A percentile compares a stretch with the other conserved stretches of the same genome.
These are phyloP conservation scores for Auricularia sp. DNA, from an alignment of 768 basidiomycete genomes.

Conservation along the genomic window DNA sequence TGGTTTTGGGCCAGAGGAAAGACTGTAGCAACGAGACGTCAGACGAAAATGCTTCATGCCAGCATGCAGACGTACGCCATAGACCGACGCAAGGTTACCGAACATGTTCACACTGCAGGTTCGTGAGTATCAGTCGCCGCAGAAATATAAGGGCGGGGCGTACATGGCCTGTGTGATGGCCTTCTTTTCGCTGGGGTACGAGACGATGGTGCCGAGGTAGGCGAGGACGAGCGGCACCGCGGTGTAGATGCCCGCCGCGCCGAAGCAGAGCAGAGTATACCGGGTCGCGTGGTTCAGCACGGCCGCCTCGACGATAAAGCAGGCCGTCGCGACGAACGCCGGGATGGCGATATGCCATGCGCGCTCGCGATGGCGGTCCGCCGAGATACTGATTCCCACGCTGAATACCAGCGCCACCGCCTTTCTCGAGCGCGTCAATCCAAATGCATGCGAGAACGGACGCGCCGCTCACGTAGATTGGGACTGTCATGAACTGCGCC, in stretches of 20 bases:
- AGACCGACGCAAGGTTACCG: background rate
- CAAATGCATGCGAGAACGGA: background rate
- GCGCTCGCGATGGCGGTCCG: background rate
- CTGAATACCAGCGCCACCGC: background rate
- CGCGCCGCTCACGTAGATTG: background rate
- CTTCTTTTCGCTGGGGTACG: background rate
- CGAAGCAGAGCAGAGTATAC: background rate
- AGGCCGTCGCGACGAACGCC: background rate
- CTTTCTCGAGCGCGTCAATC: background rate
- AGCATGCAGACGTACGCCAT: background rate
- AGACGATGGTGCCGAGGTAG: background rate
- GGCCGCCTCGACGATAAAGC: background rate
- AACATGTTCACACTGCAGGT: conserved; percentile 1
- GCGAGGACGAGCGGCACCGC: background rate
- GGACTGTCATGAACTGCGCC: background rate
- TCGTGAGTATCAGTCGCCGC: no score
- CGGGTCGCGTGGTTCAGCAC: background rate
- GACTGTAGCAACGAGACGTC: background rate
- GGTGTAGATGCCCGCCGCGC: background rate
- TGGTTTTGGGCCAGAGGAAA: background rate
- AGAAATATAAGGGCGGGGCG: background rate
- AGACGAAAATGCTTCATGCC: background rate
- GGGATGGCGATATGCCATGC: background rate
- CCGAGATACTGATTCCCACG: background rate
- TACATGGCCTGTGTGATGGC: conserved; percentile 1